Evolutionary conservation across 2,329 filamentous ascomycete genomes (phyloP), one percentile per base, ranked within the genome.

Genomic region (Diaporthe ilicicola): DNA sequence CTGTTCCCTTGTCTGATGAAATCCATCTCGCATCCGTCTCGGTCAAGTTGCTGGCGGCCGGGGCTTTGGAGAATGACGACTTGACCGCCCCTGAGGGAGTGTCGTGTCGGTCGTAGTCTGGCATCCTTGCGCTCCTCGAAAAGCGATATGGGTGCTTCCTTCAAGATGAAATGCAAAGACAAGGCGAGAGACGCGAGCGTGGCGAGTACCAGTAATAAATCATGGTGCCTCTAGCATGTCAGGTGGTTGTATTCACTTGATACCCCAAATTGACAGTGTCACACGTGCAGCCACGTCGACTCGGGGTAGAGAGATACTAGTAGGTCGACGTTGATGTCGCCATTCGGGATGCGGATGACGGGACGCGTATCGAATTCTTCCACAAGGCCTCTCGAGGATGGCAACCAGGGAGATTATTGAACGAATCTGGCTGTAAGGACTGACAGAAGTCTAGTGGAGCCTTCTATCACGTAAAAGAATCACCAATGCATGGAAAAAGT

Each of bases 401-500:
- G 39, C 15, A 19, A 46, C 7, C 17, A 10, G 24, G 27, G 3
- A 29, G 19, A 9, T 27, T 32, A 6, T 12, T 17, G 22, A 29
- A 61, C 12, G 19, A 32, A 13, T 42, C n/a, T 22, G 42, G 24
- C 10, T 32, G 39, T 32, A 29, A 46, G 9, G 46, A 22, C 10
- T 46, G 39, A 32, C 27, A 61, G 17, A 34, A 32, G 0, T 17
- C 39, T 4, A 32, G 56, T 61, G 56, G 56, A 34, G 56, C 56
- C 34, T 46, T 15, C 17, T 9, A 61, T 61, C 37, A 61, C 56
- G 56, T 46, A 61, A 61, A 27, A 61, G 39, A 46, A 46, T 61
- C 19, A 22, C 24, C 10, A 12, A 27, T n/a, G 19, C 29, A n/a
- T 61, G 27, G 10, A 29, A 32, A 32, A 32, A 5, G 6, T 10